Conservation (phyloP, 2,329 filamentous ascomycete species). For the Zymoseptoria passerinii region DNA sequence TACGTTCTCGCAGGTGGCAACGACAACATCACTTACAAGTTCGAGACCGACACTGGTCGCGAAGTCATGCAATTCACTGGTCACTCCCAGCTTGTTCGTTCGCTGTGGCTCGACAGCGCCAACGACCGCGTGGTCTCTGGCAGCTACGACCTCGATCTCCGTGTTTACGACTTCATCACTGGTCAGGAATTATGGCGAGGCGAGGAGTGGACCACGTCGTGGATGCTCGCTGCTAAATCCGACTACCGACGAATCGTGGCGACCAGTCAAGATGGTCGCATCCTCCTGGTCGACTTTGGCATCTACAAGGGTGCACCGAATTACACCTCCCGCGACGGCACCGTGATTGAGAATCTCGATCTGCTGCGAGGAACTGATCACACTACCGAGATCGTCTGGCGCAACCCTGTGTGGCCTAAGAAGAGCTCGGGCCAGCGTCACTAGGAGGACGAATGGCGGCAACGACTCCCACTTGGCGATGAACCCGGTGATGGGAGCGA, state of each 20-base stretch:
- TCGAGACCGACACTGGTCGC: constrained; percentile 84
- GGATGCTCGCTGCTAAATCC: constrained; percentile 92
- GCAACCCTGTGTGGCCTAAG: background rate
- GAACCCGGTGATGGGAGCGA: background rate
- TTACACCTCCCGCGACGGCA: constrained; percentile 33
- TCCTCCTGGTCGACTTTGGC: constrained; percentile 89
- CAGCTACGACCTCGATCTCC: constrained; percentile 91
- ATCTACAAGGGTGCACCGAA: constrained; percentile 21
- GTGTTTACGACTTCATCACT: constrained; percentile 80
- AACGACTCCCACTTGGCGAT: background rate
- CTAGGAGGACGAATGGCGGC: background rate
- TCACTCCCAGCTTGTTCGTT: constrained; percentile 79
- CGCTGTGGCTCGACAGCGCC: constrained; percentile 79
- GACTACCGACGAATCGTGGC: constrained; percentile 92
- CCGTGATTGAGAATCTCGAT: constrained; percentile 43
- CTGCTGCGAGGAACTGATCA: constrained; percentile 32
- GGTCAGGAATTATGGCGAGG: constrained; percentile 74
- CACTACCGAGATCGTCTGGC: constrained; percentile 16
- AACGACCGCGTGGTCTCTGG: constrained; percentile 83
- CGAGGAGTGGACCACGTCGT: constrained; percentile 90
- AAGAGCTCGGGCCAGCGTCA: background rate
- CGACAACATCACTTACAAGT: constrained; percentile 91
- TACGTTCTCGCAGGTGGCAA: constrained; percentile 92
- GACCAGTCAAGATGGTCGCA: constrained; percentile 87
- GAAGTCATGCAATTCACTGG: constrained; percentile 73